Conservation (phyloP, 2,329 filamentous ascomycete genomes). For the Metarhizium humberi region DNA sequence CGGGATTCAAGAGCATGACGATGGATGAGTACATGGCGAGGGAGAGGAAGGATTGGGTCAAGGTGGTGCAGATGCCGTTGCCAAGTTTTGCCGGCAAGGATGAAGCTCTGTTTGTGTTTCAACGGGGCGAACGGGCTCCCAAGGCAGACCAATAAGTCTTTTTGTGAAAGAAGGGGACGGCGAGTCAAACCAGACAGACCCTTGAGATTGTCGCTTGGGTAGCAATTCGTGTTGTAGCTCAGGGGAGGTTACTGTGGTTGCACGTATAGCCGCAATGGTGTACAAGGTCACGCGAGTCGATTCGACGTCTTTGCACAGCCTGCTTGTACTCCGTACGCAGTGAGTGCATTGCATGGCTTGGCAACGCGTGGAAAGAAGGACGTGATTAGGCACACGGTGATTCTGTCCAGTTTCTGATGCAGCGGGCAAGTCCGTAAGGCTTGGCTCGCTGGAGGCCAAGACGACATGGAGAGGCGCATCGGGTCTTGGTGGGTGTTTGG, state of each 20-base stretch:
- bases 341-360: neutral
- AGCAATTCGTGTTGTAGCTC: neutral
- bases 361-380: neutral
- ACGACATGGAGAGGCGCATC: neutral
- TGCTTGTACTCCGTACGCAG: neutral
- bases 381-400: neutral
- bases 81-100: conserved; percentile 72
- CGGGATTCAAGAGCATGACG: conserved; percentile 52
- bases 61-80: conserved; percentile 54
- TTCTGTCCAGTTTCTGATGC: neutral
- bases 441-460: neutral
- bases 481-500: too few relatives aligned
- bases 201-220: neutral
- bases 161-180: too few relatives aligned
- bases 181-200: too few relatives aligned
- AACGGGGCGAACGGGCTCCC: conserved; percentile 32
- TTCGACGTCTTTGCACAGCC: neutral
- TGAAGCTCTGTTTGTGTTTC: conserved; percentile 63
- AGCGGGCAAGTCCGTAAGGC: neutral
- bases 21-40: conserved; percentile 58
- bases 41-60: conserved; percentile 48
- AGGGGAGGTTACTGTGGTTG: neutral
- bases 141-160: neutral
- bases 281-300: neutral
- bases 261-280: neutral